phyloP scores from a whole-genome alignment of 805 yeast species.

The Nakazawaea wyomingensis region DNA sequence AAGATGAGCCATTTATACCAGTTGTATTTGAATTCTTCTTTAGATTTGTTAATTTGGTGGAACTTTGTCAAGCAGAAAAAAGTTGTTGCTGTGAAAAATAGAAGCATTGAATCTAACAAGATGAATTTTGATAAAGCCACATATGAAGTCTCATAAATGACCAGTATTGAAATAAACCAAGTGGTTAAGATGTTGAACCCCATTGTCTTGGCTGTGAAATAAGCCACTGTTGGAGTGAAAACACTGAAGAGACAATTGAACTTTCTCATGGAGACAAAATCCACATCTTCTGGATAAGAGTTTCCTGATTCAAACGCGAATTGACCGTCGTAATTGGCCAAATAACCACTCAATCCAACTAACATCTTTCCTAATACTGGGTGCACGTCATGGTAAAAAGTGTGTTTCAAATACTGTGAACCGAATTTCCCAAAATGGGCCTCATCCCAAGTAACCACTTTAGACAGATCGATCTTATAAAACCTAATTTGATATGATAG shows the following conservation, averaged over 20 bases:
- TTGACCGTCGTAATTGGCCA: conserved; percentile 84
- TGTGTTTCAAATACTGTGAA: conserved; percentile 70
- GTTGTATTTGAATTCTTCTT: conserved; percentile 30
- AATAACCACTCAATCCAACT: conserved; percentile 69
- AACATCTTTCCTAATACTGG: conserved; percentile 84
- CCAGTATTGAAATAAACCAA: conserved; percentile 58
- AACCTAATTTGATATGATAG: conserved; percentile 52
- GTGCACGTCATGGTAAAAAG: conserved; percentile 81
- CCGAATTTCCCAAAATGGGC: conserved; percentile 94
- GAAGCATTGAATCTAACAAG: conserved; percentile 67
- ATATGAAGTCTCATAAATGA: conserved; percentile 62
- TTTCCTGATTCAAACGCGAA: conserved; percentile 86
- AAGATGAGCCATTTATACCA: conserved; percentile 54
- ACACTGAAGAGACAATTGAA: conserved; percentile 69
- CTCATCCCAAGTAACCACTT: conserved; percentile 83
- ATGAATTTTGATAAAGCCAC: conserved; percentile 71
- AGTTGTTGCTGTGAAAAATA: conserved; percentile 72
- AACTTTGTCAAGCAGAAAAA: conserved; percentile 53
- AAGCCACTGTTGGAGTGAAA: conserved; percentile 64
- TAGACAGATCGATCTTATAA: conserved; percentile 49
- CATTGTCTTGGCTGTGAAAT: conserved; percentile 59
- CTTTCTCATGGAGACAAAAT: conserved; percentile 62
- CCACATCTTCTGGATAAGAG: conserved; percentile 68
- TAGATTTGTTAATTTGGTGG: conserved; percentile 38
- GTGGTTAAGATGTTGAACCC: conserved; percentile 47